phyloP scores from a whole-genome alignment of 169 alveolate species.

The Cryptosporidium canis region DNA sequence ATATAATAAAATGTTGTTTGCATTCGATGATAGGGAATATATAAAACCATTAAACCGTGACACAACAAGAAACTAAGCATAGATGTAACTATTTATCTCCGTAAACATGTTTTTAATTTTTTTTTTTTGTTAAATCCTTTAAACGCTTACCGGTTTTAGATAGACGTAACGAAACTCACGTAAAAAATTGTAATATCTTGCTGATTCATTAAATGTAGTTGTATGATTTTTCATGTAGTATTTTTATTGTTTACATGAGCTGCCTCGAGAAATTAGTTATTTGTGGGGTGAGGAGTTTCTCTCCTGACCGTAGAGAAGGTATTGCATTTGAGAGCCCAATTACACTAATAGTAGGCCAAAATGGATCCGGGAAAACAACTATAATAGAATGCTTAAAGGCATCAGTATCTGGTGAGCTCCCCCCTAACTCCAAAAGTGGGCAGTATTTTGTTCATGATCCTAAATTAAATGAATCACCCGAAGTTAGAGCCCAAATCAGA shows the following conservation, averaged over 20 bases:
- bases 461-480: conserved; percentile 82
- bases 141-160: conserved; percentile 9
- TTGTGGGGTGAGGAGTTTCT: conserved; percentile 95
- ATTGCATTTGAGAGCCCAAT: conserved; percentile 93
- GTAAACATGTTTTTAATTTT: background rate
- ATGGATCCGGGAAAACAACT: conserved; percentile 99
- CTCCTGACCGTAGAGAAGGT: conserved; percentile 90
- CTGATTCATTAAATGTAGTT: background rate
- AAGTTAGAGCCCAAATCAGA: conserved; percentile 89
- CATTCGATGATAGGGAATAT: conserved; percentile 41
- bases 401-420: conserved; percentile 95
- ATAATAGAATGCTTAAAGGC: conserved; percentile 94
- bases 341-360: conserved; percentile 97
- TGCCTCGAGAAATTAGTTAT: conserved; percentile 93
- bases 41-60: background rate
- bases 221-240: background rate
- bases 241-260: conserved; percentile 82
- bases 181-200: background rate
- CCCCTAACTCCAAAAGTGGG: conserved; percentile 95
- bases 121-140: background rate
- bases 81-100: background rate
- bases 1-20: conserved; percentile 2
- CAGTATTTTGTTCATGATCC: conserved; percentile 94
- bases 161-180: conserved; percentile 19
- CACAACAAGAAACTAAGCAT: background rate